These are phyloP conservation scores for Tulasnella sp. DNA, from an alignment of 768 basidiomycete genomes.

Conservation along the genomic window DNA sequence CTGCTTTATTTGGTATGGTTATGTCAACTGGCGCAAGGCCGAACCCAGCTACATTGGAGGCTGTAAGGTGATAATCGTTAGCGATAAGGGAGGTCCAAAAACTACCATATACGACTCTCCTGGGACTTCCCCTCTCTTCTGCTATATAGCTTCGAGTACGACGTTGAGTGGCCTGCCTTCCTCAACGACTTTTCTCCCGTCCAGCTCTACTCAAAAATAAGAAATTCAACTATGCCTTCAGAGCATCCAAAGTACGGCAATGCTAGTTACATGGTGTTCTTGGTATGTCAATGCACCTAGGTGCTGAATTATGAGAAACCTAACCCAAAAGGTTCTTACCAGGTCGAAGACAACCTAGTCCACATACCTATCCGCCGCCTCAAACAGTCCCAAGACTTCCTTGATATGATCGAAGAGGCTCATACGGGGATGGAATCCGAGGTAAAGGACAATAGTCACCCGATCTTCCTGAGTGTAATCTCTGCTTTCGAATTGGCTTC, in stretches of 20 bases:
- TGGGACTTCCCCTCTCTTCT: background rate
- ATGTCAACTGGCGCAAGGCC: background rate
- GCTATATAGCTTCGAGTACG: background rate
- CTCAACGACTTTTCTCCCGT: background rate
- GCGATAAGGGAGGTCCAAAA: background rate
- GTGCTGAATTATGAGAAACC: background rate
- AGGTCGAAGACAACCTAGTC: background rate
- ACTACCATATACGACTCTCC: background rate
- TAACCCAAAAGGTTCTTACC: background rate
- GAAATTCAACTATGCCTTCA: background rate
- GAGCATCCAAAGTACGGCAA: background rate
- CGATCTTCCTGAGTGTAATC: background rate
- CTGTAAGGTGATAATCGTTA: too few relatives aligned
- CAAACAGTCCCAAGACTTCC: background rate
- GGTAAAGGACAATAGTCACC: background rate
- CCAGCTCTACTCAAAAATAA: too few relatives aligned
- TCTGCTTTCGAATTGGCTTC: background rate
- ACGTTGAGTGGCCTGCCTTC: background rate
- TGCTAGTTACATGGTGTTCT: background rate
- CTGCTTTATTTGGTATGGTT: background rate
- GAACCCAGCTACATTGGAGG: background rate
- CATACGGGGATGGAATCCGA: background rate
- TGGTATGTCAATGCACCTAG: background rate
- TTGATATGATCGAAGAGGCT: background rate
- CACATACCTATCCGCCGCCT: background rate